Percentiles rank a stretch among this genome's conserved stretches.
Evolutionary conservation across 192 early-diverging fungal species (phyloP).

Genomic region (Coemansia nantahalensis): DNA sequence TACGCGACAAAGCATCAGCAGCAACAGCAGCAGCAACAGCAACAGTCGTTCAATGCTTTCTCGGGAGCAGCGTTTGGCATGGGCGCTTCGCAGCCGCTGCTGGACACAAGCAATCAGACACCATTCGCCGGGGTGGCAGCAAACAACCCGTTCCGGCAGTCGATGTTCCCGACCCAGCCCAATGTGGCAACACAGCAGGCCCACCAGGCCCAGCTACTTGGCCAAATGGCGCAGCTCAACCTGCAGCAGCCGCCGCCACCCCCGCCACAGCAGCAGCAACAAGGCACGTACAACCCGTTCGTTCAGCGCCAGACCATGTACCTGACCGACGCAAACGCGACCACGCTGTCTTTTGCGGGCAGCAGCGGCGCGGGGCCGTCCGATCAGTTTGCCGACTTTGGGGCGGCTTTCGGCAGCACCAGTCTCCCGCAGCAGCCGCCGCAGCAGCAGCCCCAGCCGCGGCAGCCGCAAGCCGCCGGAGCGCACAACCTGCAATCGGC

Average conservation of each 20-base stretch:
- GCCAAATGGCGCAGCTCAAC: slow-evolving; percentile 40
- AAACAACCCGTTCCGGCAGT: slow-evolving; percentile 51
- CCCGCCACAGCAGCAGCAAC: slow-evolving; percentile 17
- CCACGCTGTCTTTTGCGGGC: slow-evolving; percentile 8
- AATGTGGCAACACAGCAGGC: slow-evolving; percentile 22
- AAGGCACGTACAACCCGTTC: slow-evolving; percentile 45
- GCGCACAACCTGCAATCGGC: slow-evolving; percentile 14
- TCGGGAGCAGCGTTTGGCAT: slow-evolving; percentile 5
- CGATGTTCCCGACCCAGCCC: slow-evolving; percentile 37
- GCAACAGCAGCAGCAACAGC: slow-evolving; percentile 12
- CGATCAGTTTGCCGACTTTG: slow-evolving; percentile 4
- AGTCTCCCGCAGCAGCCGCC: not conserved
- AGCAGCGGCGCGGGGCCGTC: not conserved
- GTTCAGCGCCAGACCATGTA: slow-evolving; percentile 53
- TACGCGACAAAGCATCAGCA: too few species aligned
- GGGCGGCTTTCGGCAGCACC: slow-evolving; percentile 2
- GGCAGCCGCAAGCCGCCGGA: slow-evolving; percentile 5
- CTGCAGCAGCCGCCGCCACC: slow-evolving; percentile 21
- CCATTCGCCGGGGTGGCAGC: slow-evolving; percentile 24
- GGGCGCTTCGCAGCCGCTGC: not conserved
- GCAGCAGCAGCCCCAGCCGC: slow-evolving; percentile 5
- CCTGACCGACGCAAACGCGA: slow-evolving; percentile 3
- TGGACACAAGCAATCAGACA: not conserved
- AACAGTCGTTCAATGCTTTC: slow-evolving; percentile 26
- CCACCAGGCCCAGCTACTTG: slow-evolving; percentile 11